A percentile compares a stretch with the other conserved stretches of the same genome.
phyloP scores from a whole-genome alignment of 805 yeast genomes.

The Wickerhamomyces tratensis region DNA sequence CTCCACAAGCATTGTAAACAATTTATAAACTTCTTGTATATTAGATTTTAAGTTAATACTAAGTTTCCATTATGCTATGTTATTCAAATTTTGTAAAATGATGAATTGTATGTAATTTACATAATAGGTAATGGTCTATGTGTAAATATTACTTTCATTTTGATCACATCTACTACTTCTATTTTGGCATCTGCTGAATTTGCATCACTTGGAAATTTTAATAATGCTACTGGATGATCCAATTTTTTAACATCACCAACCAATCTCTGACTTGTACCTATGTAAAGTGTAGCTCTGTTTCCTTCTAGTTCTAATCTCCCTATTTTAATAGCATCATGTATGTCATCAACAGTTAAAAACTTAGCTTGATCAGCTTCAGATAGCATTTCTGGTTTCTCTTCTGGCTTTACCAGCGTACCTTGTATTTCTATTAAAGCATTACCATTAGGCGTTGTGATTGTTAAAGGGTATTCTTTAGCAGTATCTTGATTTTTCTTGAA shows the following conservation, averaged over 20 bases:
- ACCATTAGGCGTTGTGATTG: conserved; percentile 45
- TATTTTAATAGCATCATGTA: conserved; percentile 37
- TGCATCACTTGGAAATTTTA: conserved; percentile 30
- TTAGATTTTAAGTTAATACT: no score
- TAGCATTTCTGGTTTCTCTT: conserved; percentile 20
- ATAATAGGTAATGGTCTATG: conserved; percentile 72
- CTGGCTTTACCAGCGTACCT: conserved; percentile 54
- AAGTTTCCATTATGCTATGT: no score
- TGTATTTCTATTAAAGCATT: conserved; percentile 59
- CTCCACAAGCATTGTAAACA: no score
- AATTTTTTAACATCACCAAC: conserved; percentile 50
- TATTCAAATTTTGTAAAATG: no score
- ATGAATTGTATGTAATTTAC: conserved; percentile 23
- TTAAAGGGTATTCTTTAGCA: background rate
- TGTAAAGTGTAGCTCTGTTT: conserved; percentile 42
- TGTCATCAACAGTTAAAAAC: conserved; percentile 23
- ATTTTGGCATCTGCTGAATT: conserved; percentile 23
- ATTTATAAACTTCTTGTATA: no score
- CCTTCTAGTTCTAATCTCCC: conserved; percentile 40
- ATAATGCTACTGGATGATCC: conserved; percentile 56
- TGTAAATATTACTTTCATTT: conserved; percentile 49
- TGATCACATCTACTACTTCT: conserved; percentile 49
- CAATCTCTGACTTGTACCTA: conserved; percentile 64
- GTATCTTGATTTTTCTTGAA: background rate
- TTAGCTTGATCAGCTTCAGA: conserved; percentile 24